Percentiles rank a stretch among this genome's conserved stretches.
These are phyloP conservation scores for Ganoderma boninense DNA, from an alignment of 1,284 basidiomycete species.

Conservation along the genomic window DNA sequence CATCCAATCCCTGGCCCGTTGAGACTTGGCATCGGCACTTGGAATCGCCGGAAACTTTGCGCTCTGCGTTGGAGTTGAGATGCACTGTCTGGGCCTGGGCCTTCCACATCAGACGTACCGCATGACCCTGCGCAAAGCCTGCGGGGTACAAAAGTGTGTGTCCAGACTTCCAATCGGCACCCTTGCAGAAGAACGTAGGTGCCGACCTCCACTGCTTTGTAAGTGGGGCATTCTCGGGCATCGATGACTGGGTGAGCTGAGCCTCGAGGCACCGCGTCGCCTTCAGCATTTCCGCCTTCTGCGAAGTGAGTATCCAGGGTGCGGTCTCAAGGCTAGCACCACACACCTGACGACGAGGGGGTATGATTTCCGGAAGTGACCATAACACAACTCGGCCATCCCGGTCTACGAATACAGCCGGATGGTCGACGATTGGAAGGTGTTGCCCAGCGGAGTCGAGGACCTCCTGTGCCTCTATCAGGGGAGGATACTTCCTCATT, in stretches of 20 bases:
- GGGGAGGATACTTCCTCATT: not conserved
- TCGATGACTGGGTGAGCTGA: not conserved
- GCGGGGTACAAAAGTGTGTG: not conserved
- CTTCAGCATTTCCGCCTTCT: too few relatives aligned
- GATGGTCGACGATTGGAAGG: not conserved
- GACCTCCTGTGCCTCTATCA: not conserved
- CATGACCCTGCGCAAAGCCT: not conserved
- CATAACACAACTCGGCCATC: not conserved
- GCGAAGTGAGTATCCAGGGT: too few relatives aligned
- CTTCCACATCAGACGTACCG: too few relatives aligned
- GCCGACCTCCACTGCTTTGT: not conserved
- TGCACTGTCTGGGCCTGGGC: too few relatives aligned
- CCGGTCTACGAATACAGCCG: not conserved
- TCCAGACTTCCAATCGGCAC: not conserved
- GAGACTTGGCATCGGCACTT: too few relatives aligned
- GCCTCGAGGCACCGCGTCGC: not conserved
- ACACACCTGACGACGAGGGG: too few relatives aligned
- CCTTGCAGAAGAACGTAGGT: not conserved
- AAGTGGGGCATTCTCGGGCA: too few relatives aligned
- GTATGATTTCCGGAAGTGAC: not conserved
- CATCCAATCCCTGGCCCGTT: too few relatives aligned
- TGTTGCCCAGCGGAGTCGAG: not conserved
- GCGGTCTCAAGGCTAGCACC: too few relatives aligned
- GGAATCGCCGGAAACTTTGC: too few relatives aligned
- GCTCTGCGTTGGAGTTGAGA: too few relatives aligned